Evolutionary conservation across 2,329 filamentous ascomycete species (phyloP), one percentile per base, ranked within the genome.

Genomic region (Colletotrichum noveboracense): DNA sequence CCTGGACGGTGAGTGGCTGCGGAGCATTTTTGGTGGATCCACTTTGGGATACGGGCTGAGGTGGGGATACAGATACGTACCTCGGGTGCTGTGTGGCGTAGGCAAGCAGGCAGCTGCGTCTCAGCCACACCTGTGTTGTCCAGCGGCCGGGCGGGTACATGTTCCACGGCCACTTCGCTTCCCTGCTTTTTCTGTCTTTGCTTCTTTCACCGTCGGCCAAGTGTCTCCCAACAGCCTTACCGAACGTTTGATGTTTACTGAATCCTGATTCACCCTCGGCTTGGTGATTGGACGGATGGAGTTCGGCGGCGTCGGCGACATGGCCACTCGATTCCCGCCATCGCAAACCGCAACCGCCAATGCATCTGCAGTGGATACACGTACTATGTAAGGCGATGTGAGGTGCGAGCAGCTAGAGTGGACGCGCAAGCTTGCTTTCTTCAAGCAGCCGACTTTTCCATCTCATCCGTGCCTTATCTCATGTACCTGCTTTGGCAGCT

Each of bases 381-480:
- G 58, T 24, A 61, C 24, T 5, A 26, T 5, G 24, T 26, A 26
- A 48, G 43, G 43, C 43, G 10, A 52, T 21, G n/a, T 52, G 43
- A 52, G 43, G 16, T 43, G 43, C 1, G 43, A 21, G 43, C n/a
- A 21, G 38, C 16, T 52, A 52, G 26, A 72, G 32, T 65, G 64
- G 70, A 76, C 74, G 74, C 74, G 74, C 74, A 76, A 76, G 74
- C 74, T 61, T 52, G n/a, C n/a, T 6, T 21, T 52, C 43, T 21
- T 55, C 30, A 56, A 34, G 56, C 16, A 21, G 43, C 56, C 58
- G 64, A 48, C 48, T 64, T 58, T 68, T 36, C 62, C 64, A 75
- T 34, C 62, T 52, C 36, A 68, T 64, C 62, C 56, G 34, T 68
- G 30, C 38, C 55, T 43, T 24, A 56, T 24, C 36, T 55, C 56